A percentile compares a stretch with the other conserved stretches of the same genome.
Conservation (phyloP, 306 rosid genomes). For the Morella rubra region DNA sequence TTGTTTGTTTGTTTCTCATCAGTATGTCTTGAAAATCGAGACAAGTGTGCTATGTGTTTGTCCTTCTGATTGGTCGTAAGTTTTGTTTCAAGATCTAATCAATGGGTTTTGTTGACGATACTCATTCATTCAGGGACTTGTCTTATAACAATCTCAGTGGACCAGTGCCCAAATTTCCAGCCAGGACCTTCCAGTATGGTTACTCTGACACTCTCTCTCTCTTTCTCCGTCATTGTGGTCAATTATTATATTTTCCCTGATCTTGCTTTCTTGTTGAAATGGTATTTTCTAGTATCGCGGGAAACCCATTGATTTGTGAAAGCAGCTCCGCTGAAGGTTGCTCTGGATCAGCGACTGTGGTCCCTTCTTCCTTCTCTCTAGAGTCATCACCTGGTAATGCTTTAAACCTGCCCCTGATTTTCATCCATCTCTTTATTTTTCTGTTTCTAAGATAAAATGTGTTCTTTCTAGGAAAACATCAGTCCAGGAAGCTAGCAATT, state of each 20-base stretch:
- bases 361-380: slow-evolving; percentile 62
- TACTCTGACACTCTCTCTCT: slow-evolving; percentile 5
- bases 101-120: slow-evolving; percentile 23
- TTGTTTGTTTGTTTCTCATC: slow-evolving; percentile 25
- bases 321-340: slow-evolving; percentile 72
- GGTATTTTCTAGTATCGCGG: slow-evolving; percentile 57
- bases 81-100: slow-evolving; percentile 28
- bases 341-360: slow-evolving; percentile 58
- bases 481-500: slow-evolving; percentile 66
- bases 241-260: slow-evolving; percentile 22
- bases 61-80: slow-evolving; percentile 14
- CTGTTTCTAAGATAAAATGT: not conserved
- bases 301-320: slow-evolving; percentile 84
- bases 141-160: slow-evolving; percentile 96
- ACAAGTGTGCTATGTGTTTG: slow-evolving; percentile 20
- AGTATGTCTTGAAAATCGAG: slow-evolving; percentile 31
- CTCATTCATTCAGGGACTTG: slow-evolving; percentile 75
- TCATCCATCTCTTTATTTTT: slow-evolving; percentile 5
- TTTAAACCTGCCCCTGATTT: not conserved
- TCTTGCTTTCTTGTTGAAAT: slow-evolving; percentile 16
- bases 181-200: slow-evolving; percentile 85
- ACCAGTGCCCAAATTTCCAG: slow-evolving; percentile 86
- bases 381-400: slow-evolving; percentile 54
- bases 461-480: slow-evolving; percentile 49
- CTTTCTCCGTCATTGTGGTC: slow-evolving; percentile 1